Evolutionary conservation across 1,284 basidiomycete genomes (phyloP), one percentile per base, ranked within the genome.

Genomic region (Rhodotorula sp.): DNA sequence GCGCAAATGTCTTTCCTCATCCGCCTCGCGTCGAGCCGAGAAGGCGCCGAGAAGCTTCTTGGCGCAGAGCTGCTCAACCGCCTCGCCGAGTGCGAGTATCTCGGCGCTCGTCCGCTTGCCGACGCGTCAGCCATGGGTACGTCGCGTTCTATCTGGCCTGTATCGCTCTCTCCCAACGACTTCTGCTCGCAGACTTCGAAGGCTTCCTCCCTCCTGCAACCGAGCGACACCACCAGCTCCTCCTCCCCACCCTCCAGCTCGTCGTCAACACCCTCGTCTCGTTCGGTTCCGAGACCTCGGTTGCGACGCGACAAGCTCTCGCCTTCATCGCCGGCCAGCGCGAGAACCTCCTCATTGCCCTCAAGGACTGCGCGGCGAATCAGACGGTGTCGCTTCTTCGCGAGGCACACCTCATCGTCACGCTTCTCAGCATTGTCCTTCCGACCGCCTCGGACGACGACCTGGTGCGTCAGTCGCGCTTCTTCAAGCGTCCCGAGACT

Each of bases 1-100:
- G 87, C 94, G 22, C 94, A 94, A 81, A 88, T 96, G 85, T 89
- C 92, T 0, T 84, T 96, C 73, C 87, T 98, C 65, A 86, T 89
- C 37, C 86, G 92, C 40, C 86, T 97, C 81, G 88, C 92, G 0
- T 88, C 92, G 77, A 89, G 87, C 1, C 84, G 90, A 57, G 83
- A 85, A 71, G 94, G 94, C 4, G 91, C 93, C 0, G 93, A 96
- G 78, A 86, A 88, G 60, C 81, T 98, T 34, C 80, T 97, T 13
- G 92, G 94, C 69, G 86, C 88, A 5, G 88, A 90, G 62, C 76
- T 94, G 5, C 84, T 98, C 28, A 85, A 88, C 28, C 85, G 88
- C n/a, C 81, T 98, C 37, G 87, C 89, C 0, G 88, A 90, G 70
- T 95, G 91, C 79, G 90, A 94, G 74, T 98, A 89, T 80, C 81